Percentiles rank a stretch among this genome's conserved stretches.
Evolutionary conservation across 441 rosid species (phyloP).

Genomic region (Populus hybrid): DNA sequence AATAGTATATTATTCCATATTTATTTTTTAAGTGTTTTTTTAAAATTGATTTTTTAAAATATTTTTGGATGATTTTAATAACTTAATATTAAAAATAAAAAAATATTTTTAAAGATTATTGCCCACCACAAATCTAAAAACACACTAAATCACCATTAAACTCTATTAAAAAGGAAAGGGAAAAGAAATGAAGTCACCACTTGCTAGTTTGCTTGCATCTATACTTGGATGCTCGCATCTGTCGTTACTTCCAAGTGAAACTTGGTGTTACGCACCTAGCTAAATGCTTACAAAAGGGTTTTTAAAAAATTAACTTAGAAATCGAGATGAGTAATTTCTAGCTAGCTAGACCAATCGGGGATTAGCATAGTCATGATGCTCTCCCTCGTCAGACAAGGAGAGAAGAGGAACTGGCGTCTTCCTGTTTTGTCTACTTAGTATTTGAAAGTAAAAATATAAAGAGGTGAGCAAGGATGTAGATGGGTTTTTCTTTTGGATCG

Average conservation of each 20-base stretch:
- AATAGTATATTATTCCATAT: no score
- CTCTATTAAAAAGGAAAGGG: no score
- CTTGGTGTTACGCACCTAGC: not conserved
- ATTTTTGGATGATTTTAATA: not conserved
- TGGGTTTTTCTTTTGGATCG: no score
- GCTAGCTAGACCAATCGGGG: not conserved
- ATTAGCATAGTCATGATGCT: not conserved
- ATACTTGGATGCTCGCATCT: not conserved
- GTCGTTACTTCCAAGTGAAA: constrained; percentile 30
- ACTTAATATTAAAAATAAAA: no score
- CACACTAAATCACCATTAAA: no score
- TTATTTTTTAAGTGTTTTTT: not conserved
- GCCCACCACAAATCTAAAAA: no score
- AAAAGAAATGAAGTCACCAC: not conserved
- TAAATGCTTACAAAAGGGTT: not conserved
- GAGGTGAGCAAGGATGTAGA: no score
- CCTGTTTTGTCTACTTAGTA: not conserved
- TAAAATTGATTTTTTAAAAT: no score
- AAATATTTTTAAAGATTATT: no score
- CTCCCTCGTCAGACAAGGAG: not conserved
- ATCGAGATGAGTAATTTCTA: not conserved
- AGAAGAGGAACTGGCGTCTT: not conserved
- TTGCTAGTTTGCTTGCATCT: not conserved
- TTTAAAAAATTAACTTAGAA: not conserved
- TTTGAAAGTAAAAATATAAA: not conserved